Evolutionary conservation across 176 grass and related monocot genomes (phyloP), one percentile per base, ranked within the genome.

Genomic region (Eremochloa ophiuroides): DNA sequence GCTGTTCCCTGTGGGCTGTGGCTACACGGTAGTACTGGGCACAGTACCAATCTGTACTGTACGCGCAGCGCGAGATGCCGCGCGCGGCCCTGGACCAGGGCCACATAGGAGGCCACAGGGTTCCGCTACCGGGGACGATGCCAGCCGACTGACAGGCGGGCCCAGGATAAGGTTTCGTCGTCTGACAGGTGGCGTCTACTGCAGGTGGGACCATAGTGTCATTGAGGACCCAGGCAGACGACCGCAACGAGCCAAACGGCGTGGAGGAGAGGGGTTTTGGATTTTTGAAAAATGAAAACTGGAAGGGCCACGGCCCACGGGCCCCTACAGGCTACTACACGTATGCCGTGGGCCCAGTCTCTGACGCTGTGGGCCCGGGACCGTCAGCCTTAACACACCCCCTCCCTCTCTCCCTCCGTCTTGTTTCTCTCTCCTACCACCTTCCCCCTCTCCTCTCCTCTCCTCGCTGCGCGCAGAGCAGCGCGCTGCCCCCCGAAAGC

Each of bases 401-500:
- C n/a, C n/a, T n/a, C n/a, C n/a, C n/a, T n/a, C n/a, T n/a, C 3
- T 1, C 0, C 13, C 23, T 15, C 14, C 47, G 28, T n/a, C 41
- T 13, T 67, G 66, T 30, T 16, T 74, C 83, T 78, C 78, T 69
- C 29, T 51, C 66, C 62, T 51, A 1, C 38, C 51, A 1, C 59
- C n/a, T n/a, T n/a, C n/a, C n/a, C n/a, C n/a, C n/a, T n/a, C n/a
- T n/a, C n/a, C 80, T 10, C 35, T 1, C 13, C n/a, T 61, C 69
- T 44, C 22, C 16, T 44, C 42, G 26, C 73, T 62, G 43, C 58
- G 72, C n/a, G 78, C 80, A 74, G 74, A 20, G 70, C 85, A 86
- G 71, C 63, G 68, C n/a, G 70, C 73, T 79, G 77, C 85, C 33
- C 66, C 79, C 87, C 77, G 87, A 90, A 91, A 93, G 88, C 85